Conservation (phyloP, 164 flowering plant species). For the Nymphaea thermarum region DNA sequence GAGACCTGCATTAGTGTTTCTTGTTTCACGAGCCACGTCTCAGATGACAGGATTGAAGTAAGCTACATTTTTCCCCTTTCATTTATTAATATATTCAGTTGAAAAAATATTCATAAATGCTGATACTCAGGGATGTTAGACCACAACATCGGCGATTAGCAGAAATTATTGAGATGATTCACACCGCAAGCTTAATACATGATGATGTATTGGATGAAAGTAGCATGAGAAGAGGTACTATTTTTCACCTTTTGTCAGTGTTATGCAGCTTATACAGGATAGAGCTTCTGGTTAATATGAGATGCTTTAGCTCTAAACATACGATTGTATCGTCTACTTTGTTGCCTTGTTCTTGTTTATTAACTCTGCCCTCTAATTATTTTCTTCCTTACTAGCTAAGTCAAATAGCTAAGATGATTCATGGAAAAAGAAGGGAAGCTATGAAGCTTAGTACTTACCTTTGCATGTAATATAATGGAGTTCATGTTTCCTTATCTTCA, state of each 20-base stretch:
- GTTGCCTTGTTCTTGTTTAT: too few relatives aligned
- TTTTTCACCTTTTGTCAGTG: neutral
- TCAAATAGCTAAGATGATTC: too few relatives aligned
- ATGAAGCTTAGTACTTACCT: too few relatives aligned
- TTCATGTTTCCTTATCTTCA: too few relatives aligned
- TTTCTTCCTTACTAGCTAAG: too few relatives aligned
- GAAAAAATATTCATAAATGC: neutral
- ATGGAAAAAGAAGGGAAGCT: too few relatives aligned
- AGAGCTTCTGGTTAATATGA: too few relatives aligned
- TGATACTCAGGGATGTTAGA: conserved; percentile 63
- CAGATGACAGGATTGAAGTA: conserved; percentile 60
- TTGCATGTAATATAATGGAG: too few relatives aligned
- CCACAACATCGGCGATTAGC: conserved; percentile 82
- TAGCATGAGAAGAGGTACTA: conserved; percentile 70
- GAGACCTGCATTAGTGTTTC: conserved; percentile 94
- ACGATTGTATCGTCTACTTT: too few relatives aligned
- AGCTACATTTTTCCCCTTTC: conserved; percentile 8
- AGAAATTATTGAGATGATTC: conserved; percentile 97
- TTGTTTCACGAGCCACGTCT: conserved; percentile 87
- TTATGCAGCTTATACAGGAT: too few relatives aligned
- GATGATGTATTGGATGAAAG: conserved; percentile 97
- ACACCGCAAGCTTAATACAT: conserved; percentile 94
- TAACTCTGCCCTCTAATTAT: too few relatives aligned
- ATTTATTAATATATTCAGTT: neutral
- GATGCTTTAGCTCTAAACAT: too few relatives aligned